Evolutionary conservation across 2,329 filamentous ascomycete genomes (phyloP).

Genomic region (Trichoderma hamatum): DNA sequence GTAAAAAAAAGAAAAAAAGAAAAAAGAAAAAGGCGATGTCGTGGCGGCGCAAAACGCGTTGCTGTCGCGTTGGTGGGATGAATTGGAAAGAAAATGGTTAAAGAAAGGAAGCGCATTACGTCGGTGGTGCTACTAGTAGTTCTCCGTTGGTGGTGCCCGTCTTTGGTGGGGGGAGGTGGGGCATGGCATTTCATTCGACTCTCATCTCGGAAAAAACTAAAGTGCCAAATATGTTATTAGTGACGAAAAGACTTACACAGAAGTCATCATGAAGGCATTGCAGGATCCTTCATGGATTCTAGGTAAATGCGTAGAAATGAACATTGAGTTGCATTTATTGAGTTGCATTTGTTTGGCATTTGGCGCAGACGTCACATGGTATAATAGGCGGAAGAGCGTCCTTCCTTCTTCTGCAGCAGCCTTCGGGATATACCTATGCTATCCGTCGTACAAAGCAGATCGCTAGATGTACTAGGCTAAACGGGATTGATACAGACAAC

Average conservation of each 20-base stretch:
- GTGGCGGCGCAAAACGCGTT: constrained; percentile 14
- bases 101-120: background rate
- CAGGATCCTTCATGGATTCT: too few species aligned
- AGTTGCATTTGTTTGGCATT: background rate
- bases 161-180: background rate
- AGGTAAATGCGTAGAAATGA: background rate
- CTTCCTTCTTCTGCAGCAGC: background rate
- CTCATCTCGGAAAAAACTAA: background rate
- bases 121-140: background rate
- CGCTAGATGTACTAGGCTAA: background rate
- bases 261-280: background rate
- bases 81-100: background rate
- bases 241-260: background rate
- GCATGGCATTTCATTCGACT: background rate
- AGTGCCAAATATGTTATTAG: background rate
- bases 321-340: background rate
- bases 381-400: background rate
- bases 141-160: background rate
- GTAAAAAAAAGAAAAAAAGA: too few species aligned
- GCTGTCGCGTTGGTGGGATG: constrained; percentile 23
- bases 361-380: background rate
- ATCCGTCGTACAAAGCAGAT: background rate
- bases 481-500: background rate
- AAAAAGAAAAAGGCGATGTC: background rate
- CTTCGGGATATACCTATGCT: background rate